phyloP scores from a whole-genome alignment of 225 moss, liverwort and hornwort genomes.

The Bryum argenteum region DNA sequence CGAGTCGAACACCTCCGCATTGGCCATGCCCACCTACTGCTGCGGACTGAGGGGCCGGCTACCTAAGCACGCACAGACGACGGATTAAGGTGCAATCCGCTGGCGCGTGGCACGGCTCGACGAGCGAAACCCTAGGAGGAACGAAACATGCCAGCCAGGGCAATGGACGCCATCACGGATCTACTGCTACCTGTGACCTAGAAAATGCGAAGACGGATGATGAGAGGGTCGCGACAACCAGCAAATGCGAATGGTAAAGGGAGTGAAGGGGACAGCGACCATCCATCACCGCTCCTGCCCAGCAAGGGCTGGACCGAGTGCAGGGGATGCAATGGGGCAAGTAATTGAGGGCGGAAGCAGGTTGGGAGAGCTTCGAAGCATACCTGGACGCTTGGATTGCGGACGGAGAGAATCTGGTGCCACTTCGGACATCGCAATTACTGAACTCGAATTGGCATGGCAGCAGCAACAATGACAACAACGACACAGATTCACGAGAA shows the following conservation, averaged over 20 bases:
- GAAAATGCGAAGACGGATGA: conserved; percentile 12
- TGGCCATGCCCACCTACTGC: conserved; percentile 58
- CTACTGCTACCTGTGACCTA: conserved; percentile 25
- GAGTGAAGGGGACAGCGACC: neutral
- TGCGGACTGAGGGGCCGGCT: conserved; percentile 12
- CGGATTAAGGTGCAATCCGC: neutral
- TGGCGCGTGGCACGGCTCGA: neutral
- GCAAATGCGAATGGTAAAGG: neutral
- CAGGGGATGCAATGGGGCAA: too few species aligned
- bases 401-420: conserved; percentile 8
- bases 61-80: neutral
- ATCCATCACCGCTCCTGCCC: neutral
- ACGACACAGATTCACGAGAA: conserved; percentile 28
- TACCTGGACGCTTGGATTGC: conserved; percentile 15
- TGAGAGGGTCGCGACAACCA: neutral
- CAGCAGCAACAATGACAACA: neutral
- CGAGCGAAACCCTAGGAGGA: conserved; percentile 21
- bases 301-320: neutral
- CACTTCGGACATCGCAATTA: conserved; percentile 21
- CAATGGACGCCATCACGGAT: neutral
- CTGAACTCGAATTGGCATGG: neutral
- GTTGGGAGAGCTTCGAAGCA: neutral
- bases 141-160: neutral
- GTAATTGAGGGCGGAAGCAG: neutral
- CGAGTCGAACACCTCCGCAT: conserved; percentile 73